phyloP scores from a whole-genome alignment of 495 filamentous ascomycete genomes.

The Aspergillus coremiiformis region DNA sequence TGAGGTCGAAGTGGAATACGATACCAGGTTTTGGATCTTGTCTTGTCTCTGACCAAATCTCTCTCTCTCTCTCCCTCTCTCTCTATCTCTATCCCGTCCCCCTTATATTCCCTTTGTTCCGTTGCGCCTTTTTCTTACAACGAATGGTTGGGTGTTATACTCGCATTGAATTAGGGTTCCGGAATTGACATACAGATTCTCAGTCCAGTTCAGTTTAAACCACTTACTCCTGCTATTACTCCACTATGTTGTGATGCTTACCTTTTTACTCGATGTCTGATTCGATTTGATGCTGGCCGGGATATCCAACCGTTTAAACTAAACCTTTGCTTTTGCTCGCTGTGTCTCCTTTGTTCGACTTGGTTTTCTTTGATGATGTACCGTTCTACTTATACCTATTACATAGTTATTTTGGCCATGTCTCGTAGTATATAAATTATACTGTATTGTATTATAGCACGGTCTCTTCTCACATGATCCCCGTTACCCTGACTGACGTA shows the following conservation, averaged over 20 bases:
- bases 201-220: not conserved
- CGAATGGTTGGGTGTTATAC: not conserved
- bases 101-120: not conserved
- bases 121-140: not conserved
- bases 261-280: not conserved
- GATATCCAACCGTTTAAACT: constrained; percentile 2
- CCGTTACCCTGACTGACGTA: too few relatives aligned
- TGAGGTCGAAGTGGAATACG: not conserved
- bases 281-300: not conserved
- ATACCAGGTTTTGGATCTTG: not conserved
- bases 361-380: not conserved
- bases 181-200: not conserved
- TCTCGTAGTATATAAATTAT: constrained; percentile 1
- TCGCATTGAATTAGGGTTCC: constrained; percentile 1
- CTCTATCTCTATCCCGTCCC: not conserved
- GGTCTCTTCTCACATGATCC: too few relatives aligned
- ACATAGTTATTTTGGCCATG: not conserved
- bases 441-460: not conserved
- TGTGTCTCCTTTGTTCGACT: constrained; percentile 4
- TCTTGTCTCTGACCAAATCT: not conserved
- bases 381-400: constrained; percentile 1
- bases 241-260: not conserved
- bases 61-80: not conserved
- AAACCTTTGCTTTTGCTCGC: not conserved
- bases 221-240: not conserved